A percentile compares a stretch with the other conserved stretches of the same genome.
Evolutionary conservation across 2,329 filamentous ascomycete species (phyloP).

Genomic region (Beauveria rudraprayagi): DNA sequence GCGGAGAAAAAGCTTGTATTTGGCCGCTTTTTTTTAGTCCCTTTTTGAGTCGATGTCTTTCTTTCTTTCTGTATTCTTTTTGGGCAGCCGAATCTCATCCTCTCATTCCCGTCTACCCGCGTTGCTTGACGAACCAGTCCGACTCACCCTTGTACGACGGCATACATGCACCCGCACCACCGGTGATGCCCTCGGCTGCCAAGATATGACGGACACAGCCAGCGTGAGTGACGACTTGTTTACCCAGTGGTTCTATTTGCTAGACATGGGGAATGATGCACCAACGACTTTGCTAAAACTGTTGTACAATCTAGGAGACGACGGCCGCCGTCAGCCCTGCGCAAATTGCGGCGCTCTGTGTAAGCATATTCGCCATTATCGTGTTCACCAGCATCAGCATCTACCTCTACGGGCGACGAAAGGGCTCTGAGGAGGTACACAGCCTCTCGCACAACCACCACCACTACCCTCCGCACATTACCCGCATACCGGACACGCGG

Average conservation of each 20-base stretch:
- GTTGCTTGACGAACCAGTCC: too few species aligned
- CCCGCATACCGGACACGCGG: not conserved
- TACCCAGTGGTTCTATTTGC: not conserved
- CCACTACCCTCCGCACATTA: not conserved
- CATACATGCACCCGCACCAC: not conserved
- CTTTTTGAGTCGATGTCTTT: too few species aligned
- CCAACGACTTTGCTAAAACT: not conserved
- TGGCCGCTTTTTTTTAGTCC: too few species aligned
- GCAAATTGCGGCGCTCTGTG: slow-evolving; percentile 51
- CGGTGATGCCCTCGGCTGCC: too few species aligned
- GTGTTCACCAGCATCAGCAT: slow-evolving; percentile 36
- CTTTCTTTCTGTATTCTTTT: too few species aligned
- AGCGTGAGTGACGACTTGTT: not conserved
- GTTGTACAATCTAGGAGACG: not conserved
- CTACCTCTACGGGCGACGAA: slow-evolving; percentile 38
- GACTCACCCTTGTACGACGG: not conserved
- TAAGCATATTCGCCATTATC: slow-evolving; percentile 41
- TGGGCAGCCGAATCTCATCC: too few species aligned
- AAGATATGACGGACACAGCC: not conserved
- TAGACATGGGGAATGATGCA: not conserved
- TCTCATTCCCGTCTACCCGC: too few species aligned
- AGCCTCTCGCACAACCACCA: not conserved
- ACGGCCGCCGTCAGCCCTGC: slow-evolving; percentile 26
- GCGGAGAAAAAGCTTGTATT: too few species aligned
- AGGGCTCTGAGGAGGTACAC: slow-evolving; percentile 23